Evolutionary conservation across 2,329 filamentous ascomycete genomes (phyloP), one percentile per base, ranked within the genome.

Genomic region (Zymoseptoria brevis): DNA sequence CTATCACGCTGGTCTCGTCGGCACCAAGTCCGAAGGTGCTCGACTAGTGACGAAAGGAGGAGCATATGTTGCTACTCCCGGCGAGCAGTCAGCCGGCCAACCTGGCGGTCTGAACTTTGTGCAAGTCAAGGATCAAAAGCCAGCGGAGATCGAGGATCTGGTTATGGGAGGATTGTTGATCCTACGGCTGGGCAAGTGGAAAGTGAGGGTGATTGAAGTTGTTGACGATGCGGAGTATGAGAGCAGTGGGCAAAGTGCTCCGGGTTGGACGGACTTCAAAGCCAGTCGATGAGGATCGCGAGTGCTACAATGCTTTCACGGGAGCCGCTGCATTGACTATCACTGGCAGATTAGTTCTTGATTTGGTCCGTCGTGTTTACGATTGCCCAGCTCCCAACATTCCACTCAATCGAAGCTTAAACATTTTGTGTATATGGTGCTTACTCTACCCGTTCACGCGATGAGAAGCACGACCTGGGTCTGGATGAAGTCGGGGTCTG

Each of bases 151-250:
- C 59, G 81, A 83, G 57, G 88, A 77, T 57, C 71, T 84, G 41
- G 80, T 89, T 19, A 82, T 85, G 61, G 82, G 73, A 26, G 73
- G 79, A 1, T 68, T 81, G 2, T 64, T 87, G n/a, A 76, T 86
- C 8, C 63, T 86, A 8, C 75, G 82, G 60, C 66, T 80, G 1
- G 84, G 84, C 7, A 87, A 87, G 67, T 83, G 81, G 77, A 84
- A 81, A 66, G 75, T 85, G 41, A 81, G 81, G 65, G 73, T 84
- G 21, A 76, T 85, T 29, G 77, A 78, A 52, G 76, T 86, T 50
- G 71, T 86, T 4, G 73, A 75, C 11, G 83, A 86, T 59, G 76
- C 78, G 41, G 76, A 82, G 21, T 84, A 80, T 64, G 75, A 76
- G 54, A 71, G 71, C 11, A 67, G 70, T 50, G 79, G 78, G 1